phyloP scores from a whole-genome alignment of 345 rosid species.

The Punica granatum region DNA sequence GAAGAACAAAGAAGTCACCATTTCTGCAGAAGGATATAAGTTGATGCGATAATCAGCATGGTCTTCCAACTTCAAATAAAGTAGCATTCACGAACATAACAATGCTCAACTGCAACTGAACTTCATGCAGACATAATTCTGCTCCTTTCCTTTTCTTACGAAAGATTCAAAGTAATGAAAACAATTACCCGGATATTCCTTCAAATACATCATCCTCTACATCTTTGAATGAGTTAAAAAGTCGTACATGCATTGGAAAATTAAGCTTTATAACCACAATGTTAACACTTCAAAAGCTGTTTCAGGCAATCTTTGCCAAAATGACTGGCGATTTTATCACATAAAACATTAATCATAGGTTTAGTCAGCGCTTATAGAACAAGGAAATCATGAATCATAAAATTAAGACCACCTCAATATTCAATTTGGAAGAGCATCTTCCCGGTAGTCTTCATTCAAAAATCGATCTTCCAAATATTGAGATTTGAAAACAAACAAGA shows the following conservation, averaged over 20 bases:
- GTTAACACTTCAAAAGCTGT: neutral
- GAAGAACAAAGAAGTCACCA: conserved; percentile 41
- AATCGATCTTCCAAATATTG: neutral
- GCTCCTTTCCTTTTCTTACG: neutral
- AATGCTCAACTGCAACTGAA: neutral
- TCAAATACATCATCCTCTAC: neutral
- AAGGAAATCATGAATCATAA: too few species aligned
- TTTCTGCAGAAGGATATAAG: conserved; percentile 39
- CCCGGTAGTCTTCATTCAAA: neutral
- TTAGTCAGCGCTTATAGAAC: too few species aligned
- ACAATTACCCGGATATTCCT: neutral
- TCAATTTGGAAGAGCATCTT: neutral
- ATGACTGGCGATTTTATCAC: neutral
- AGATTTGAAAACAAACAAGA: neutral
- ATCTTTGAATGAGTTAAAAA: neutral
- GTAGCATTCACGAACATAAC: neutral
- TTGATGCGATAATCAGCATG: neutral
- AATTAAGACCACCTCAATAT: neutral
- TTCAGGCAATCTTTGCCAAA: too few species aligned
- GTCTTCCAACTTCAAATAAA: neutral
- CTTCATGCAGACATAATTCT: neutral
- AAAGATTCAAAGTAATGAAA: neutral
- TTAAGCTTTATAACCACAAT: neutral
- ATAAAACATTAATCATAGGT: neutral
- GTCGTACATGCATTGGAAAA: neutral